Percentiles rank a stretch among this genome's conserved stretches.
Evolutionary conservation across 2,329 filamentous ascomycete species (phyloP).

Genomic region (Didymella keratinophila): DNA sequence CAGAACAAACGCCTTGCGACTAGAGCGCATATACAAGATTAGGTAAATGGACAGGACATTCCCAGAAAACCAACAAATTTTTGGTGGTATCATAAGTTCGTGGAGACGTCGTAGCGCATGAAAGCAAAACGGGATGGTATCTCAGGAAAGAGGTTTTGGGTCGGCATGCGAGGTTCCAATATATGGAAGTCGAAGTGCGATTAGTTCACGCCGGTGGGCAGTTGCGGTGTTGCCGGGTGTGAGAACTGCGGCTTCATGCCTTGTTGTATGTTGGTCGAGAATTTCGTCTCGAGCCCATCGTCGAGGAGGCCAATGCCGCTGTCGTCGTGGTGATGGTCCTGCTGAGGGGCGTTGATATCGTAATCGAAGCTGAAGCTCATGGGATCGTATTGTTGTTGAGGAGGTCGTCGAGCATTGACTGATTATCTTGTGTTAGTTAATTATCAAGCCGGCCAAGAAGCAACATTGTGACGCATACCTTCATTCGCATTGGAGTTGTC

Average conservation of each 20-base stretch:
- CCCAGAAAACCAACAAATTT: conserved; percentile 37
- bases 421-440: conserved; percentile 48
- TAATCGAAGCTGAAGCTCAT: conserved; percentile 47
- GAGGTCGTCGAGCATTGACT: conserved; percentile 46
- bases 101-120: conserved; percentile 36
- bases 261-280: conserved; percentile 35
- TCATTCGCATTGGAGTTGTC: conserved; percentile 34
- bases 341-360: conserved; percentile 41
- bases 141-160: conserved; percentile 9
- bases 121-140: conserved; percentile 21
- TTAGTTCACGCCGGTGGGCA: conserved; percentile 31
- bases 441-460: conserved; percentile 27
- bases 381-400: conserved; percentile 43
- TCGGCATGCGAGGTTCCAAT: not conserved
- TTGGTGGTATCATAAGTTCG: conserved; percentile 44
- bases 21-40: conserved; percentile 34
- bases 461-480: conserved; percentile 39
- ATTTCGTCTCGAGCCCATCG: conserved; percentile 48
- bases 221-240: conserved; percentile 32
- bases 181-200: not conserved
- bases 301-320: conserved; percentile 48
- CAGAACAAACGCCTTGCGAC: conserved; percentile 11
- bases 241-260: conserved; percentile 34
- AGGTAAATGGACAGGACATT: conserved; percentile 37
- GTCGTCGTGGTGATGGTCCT: conserved; percentile 46